Evolutionary conservation across 441 rosid species (phyloP).

Genomic region (Codiaeum variegatum): DNA sequence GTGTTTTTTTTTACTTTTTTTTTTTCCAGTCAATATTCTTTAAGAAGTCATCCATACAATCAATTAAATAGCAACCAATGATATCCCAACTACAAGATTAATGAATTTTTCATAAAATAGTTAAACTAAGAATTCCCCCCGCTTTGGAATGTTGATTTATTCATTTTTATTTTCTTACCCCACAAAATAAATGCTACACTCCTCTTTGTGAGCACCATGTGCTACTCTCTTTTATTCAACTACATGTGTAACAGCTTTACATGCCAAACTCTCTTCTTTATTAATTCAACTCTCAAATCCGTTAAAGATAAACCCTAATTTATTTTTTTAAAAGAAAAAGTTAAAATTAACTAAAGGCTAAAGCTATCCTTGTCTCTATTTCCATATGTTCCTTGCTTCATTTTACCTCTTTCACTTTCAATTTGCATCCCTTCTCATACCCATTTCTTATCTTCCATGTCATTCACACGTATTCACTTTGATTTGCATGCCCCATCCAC

Average conservation of each 20-base stretch:
- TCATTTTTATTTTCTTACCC: background rate
- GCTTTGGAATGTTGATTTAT: constrained; percentile 3
- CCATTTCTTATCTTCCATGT: constrained; percentile 23
- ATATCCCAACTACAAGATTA: background rate
- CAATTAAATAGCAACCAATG: background rate
- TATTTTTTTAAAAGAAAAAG: background rate
- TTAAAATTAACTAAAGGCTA: constrained; percentile 39
- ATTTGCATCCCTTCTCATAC: constrained; percentile 19
- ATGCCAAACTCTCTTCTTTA: constrained; percentile 33
- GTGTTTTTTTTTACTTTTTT: no score
- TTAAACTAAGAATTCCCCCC: background rate
- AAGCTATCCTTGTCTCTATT: constrained; percentile 43
- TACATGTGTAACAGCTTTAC: constrained; percentile 28
- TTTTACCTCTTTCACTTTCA: constrained; percentile 37
- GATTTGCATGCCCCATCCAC: constrained; percentile 29
- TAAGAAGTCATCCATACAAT: background rate
- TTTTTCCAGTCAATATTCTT: background rate
- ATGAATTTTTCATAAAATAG: constrained; percentile 4
- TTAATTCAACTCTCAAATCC: constrained; percentile 10
- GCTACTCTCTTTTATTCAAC: constrained; percentile 31
- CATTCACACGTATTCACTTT: constrained; percentile 40
- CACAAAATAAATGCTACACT: background rate
- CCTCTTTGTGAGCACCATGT: constrained; percentile 30
- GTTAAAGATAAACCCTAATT: constrained; percentile 27
- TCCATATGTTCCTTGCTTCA: constrained; percentile 49